Conservation (phyloP, 2,329 filamentous ascomycete species). For the Hypoxylon sp. region DNA sequence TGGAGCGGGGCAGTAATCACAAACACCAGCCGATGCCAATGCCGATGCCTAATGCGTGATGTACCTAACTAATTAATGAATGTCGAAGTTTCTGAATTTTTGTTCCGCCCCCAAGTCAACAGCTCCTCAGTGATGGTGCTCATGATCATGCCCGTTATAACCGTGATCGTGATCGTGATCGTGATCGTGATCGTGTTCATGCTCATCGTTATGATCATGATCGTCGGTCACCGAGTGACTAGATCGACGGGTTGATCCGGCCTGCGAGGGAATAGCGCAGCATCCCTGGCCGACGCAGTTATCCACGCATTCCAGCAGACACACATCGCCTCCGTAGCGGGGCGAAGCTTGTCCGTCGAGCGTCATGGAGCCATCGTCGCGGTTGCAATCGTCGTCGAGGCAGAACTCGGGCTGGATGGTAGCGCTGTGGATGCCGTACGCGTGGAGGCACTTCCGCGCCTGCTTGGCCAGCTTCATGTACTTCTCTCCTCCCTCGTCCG, state of each 20-base stretch:
- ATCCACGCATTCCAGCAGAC: slow-evolving; percentile 68
- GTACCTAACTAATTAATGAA: slow-evolving; percentile 24
- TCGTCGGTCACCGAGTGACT: slow-evolving; percentile 55
- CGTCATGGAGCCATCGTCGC: slow-evolving; percentile 52
- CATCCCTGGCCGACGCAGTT: slow-evolving; percentile 64
- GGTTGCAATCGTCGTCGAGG: slow-evolving; percentile 64
- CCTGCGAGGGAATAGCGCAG: slow-evolving; percentile 55
- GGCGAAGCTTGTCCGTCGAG: slow-evolving; percentile 50
- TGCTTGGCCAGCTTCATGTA: slow-evolving; percentile 93
- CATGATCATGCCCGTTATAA: slow-evolving; percentile 8
- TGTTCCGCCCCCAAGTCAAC: neutral
- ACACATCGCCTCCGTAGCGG: slow-evolving; percentile 53
- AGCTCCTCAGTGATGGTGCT: slow-evolving; percentile 8
- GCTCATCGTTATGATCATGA: slow-evolving; percentile 43
- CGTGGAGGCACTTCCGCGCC: slow-evolving; percentile 90
- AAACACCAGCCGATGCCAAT: slow-evolving; percentile 12
- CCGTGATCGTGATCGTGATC: slow-evolving; percentile 18
- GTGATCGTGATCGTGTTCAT: slow-evolving; percentile 9
- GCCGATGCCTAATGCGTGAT: slow-evolving; percentile 19
- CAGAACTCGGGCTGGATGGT: slow-evolving; percentile 97
- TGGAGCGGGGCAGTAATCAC: neutral
- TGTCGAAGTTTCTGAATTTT: slow-evolving; percentile 12
- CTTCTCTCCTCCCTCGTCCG: slow-evolving; percentile 80
- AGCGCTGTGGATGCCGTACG: slow-evolving; percentile 94
- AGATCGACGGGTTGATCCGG: slow-evolving; percentile 54